Percentiles rank a stretch among this genome's conserved stretches.
Conservation (phyloP, 2,329 filamentous ascomycete genomes). For the Lachnellula cervina region DNA sequence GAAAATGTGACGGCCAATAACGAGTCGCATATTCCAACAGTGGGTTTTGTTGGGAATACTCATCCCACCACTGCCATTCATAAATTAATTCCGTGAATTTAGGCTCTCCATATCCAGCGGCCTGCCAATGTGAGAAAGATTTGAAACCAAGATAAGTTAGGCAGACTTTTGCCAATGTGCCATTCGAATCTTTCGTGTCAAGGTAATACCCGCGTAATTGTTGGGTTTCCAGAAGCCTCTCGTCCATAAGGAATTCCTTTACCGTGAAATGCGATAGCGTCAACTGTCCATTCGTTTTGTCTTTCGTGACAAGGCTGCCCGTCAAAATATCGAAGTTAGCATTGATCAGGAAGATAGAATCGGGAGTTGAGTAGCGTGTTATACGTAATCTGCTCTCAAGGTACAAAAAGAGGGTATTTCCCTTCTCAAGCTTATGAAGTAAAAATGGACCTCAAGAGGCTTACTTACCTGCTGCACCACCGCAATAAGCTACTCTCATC, state of each 20-base stretch:
- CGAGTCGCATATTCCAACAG: no score
- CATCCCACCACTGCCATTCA: neutral
- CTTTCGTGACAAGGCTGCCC: neutral
- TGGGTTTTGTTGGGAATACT: neutral
- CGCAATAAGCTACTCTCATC: no score
- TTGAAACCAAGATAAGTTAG: neutral
- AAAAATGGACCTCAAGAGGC: no score
- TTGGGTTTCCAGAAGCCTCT: neutral
- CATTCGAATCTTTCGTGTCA: neutral
- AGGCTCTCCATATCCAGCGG: no score
- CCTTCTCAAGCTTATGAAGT: no score
- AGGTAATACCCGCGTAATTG: neutral
- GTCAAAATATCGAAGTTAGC: neutral
- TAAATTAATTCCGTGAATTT: no score
- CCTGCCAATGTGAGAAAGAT: neutral
- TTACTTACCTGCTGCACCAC: no score
- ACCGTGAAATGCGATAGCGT: slow-evolving; percentile 2
- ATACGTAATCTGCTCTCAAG: no score
- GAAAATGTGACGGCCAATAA: no score
- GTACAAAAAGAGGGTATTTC: no score
- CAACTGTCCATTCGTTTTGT: neutral
- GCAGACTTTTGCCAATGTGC: neutral
- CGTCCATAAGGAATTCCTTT: neutral
- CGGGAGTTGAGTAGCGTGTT: no score
- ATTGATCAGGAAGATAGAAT: no score